Conservation (phyloP, 1,284 basidiomycete genomes). For the Psilocybe mexicana region DNA sequence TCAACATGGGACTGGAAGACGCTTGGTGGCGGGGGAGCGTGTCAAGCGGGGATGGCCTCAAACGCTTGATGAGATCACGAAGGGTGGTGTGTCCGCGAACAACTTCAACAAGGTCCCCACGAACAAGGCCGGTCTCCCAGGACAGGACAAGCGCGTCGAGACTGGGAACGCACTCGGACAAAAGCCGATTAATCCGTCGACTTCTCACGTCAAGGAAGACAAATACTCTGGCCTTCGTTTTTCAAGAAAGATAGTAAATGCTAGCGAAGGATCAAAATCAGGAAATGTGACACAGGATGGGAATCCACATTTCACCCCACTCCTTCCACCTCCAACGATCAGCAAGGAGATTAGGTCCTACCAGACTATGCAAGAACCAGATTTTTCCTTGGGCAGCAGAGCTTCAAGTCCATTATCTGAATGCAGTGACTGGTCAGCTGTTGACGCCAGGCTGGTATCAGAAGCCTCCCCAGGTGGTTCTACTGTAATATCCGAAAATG, state of each 20-base stretch:
- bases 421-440: no score
- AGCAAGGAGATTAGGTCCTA: background rate
- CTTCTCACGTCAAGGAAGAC: slow-evolving; percentile 5
- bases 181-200: background rate
- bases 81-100: no score
- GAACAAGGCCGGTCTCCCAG: background rate
- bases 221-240: background rate
- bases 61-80: no score
- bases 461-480: no score
- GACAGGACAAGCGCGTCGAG: background rate
- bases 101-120: background rate
- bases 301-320: background rate
- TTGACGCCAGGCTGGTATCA: no score
- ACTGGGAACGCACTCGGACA: background rate
- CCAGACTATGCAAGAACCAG: background rate
- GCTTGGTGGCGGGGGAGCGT: background rate
- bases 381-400: background rate
- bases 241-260: background rate
- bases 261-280: background rate
- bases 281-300: background rate
- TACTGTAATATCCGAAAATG: no score
- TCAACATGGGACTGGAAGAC: background rate
- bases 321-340: background rate
- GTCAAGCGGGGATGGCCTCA: background rate
- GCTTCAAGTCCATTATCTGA: background rate